These are phyloP conservation scores for Pichia sp. DNA, from an alignment of 1,139 yeast genomes.

Conservation along the genomic window DNA sequence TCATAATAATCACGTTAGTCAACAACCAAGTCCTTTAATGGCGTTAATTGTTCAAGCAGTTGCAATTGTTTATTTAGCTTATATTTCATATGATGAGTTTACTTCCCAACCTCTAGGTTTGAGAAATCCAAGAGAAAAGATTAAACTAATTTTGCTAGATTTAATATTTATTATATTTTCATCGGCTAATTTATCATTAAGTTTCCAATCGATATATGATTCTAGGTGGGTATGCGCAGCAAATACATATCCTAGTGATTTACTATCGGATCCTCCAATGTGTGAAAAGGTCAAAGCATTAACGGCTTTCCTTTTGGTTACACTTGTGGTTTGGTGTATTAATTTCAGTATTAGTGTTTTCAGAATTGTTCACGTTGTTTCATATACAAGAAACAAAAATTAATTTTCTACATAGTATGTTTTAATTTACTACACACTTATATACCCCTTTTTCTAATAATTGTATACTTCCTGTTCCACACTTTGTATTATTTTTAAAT, in stretches of 20 bases:
- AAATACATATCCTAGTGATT: slow-evolving; percentile 14
- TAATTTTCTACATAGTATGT: not conserved
- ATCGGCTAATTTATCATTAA: slow-evolving; percentile 80
- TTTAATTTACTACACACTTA: not conserved
- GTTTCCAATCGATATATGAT: slow-evolving; percentile 79
- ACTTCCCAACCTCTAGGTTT: slow-evolving; percentile 87
- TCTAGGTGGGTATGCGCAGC: slow-evolving; percentile 69
- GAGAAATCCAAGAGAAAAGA: slow-evolving; percentile 74
- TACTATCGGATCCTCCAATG: slow-evolving; percentile 28
- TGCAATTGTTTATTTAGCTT: slow-evolving; percentile 70
- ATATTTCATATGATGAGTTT: slow-evolving; percentile 87
- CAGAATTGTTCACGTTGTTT: slow-evolving; percentile 73
- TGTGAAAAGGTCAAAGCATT: slow-evolving; percentile 79
- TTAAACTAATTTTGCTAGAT: slow-evolving; percentile 72
- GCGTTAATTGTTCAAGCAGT: slow-evolving; percentile 78
- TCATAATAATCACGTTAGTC: slow-evolving; percentile 43
- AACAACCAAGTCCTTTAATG: slow-evolving; percentile 89
- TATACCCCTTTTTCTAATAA: not conserved
- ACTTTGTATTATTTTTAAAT: not conserved
- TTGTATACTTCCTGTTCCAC: not conserved
- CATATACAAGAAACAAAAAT: slow-evolving; percentile 11
- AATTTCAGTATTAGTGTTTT: slow-evolving; percentile 79
- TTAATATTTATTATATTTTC: slow-evolving; percentile 83
- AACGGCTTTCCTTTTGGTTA: slow-evolving; percentile 71
- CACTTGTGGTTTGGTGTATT: slow-evolving; percentile 74